Evolutionary conservation across 148 eudicot genomes (phyloP).

Genomic region (Vaccinium corymbosum): DNA sequence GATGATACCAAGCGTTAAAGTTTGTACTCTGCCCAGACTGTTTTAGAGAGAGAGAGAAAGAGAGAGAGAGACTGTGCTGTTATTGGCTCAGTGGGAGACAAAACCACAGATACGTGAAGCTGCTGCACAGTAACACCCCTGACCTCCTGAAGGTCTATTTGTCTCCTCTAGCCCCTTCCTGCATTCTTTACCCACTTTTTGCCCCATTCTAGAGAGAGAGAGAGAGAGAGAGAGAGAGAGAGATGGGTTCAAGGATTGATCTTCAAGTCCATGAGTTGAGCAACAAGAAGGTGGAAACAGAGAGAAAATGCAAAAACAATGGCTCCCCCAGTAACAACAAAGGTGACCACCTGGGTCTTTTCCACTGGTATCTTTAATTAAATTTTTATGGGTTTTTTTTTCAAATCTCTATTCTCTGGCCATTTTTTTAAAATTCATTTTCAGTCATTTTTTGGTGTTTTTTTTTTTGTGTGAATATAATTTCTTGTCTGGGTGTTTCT

Average conservation of each 20-base stretch:
- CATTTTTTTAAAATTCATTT: background rate
- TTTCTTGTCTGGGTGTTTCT: background rate
- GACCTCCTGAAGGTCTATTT: background rate
- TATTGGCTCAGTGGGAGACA: background rate
- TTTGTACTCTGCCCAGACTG: background rate
- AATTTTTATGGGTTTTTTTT: background rate
- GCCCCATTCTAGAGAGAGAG: background rate
- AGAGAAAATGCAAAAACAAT: background rate
- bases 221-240: background rate
- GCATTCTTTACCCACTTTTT: background rate
- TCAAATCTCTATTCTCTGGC: background rate
- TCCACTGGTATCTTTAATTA: no score
- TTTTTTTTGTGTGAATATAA: no score
- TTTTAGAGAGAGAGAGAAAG: background rate
- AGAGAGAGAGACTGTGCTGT: background rate
- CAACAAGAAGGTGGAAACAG: background rate
- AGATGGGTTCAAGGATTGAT: background rate
- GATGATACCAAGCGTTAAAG: background rate
- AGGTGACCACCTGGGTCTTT: conserved; percentile 13
- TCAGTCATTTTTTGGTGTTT: background rate
- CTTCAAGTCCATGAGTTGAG: background rate
- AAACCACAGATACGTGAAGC: background rate
- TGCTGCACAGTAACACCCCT: background rate
- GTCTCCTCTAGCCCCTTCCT: background rate
- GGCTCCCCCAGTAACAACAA: background rate